Percentiles rank a stretch among this genome's conserved stretches.
Conservation (phyloP, 2,329 filamentous ascomycete species). For the Coccinonectria pachysandricola region DNA sequence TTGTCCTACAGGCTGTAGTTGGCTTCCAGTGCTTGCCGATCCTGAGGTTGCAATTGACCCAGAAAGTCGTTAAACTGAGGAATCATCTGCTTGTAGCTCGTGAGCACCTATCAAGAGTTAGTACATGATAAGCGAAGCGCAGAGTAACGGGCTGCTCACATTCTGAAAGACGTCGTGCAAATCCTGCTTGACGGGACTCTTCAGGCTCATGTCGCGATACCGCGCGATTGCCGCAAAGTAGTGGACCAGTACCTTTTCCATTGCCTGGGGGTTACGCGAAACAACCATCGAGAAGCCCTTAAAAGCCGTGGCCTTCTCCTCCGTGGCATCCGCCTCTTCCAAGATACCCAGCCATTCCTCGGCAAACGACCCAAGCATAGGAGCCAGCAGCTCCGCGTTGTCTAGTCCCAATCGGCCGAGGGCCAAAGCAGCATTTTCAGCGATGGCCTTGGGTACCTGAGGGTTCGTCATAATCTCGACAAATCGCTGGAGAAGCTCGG, state of each 20-base stretch:
- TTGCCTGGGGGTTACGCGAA: constrained; percentile 76
- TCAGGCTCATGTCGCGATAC: constrained; percentile 56
- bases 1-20: constrained; percentile 34
- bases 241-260: constrained; percentile 73
- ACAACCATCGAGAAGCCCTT: constrained; percentile 82
- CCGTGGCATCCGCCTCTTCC: constrained; percentile 73
- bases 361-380: constrained; percentile 70
- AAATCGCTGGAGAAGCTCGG: constrained; percentile 65
- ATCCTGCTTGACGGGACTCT: constrained; percentile 51
- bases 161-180: constrained; percentile 66
- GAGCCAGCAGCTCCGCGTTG: constrained; percentile 65
- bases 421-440: constrained; percentile 90
- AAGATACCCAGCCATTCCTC: constrained; percentile 74
- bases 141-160: constrained; percentile 38
- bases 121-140: too few species aligned
- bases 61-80: constrained; percentile 48
- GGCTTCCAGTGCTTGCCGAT: constrained; percentile 38
- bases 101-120: constrained; percentile 32
- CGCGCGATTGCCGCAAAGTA: constrained; percentile 79
- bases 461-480: constrained; percentile 77
- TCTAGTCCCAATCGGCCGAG: constrained; percentile 77
- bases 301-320: constrained; percentile 91
- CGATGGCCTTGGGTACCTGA: constrained; percentile 75
- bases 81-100: constrained; percentile 48
- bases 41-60: constrained; percentile 36